Conservation (phyloP, 2,329 filamentous ascomycete genomes). For the Alternaria sp. region DNA sequence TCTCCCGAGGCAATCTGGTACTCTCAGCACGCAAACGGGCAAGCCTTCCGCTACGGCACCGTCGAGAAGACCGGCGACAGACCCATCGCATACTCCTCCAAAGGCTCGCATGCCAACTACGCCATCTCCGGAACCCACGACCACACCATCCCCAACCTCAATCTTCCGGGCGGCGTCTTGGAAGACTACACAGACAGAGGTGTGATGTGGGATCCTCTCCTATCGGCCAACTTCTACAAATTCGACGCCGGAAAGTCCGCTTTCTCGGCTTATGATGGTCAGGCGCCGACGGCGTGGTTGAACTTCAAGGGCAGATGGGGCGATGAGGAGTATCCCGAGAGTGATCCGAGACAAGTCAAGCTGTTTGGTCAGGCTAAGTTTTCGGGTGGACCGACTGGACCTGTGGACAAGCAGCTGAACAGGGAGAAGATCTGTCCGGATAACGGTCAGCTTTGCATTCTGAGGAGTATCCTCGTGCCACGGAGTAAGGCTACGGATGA, state of each 20-base stretch:
- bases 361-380: slow-evolving; percentile 58
- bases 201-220: slow-evolving; percentile 65
- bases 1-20: slow-evolving; percentile 65
- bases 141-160: slow-evolving; percentile 67
- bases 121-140: slow-evolving; percentile 66
- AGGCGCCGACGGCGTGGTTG: slow-evolving; percentile 61
- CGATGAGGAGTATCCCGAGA: slow-evolving; percentile 64
- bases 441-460: slow-evolving; percentile 54
- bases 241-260: slow-evolving; percentile 52
- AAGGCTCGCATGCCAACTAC: slow-evolving; percentile 71
- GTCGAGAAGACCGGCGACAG: slow-evolving; percentile 61
- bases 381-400: slow-evolving; percentile 65
- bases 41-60: slow-evolving; percentile 66
- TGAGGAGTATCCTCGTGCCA: slow-evolving; percentile 50
- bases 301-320: slow-evolving; percentile 67
- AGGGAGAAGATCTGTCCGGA: slow-evolving; percentile 64
- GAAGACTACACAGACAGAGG: slow-evolving; percentile 64
- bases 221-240: slow-evolving; percentile 63
- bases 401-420: slow-evolving; percentile 64
- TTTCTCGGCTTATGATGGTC: slow-evolving; percentile 59
- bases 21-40: slow-evolving; percentile 66
- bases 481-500: slow-evolving; percentile 18
- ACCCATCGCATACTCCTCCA: slow-evolving; percentile 64
- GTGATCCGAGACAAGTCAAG: slow-evolving; percentile 57
- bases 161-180: slow-evolving; percentile 60